phyloP scores from a whole-genome alignment of 495 filamentous ascomycete species.

The Aspergillus carlsbadensis region DNA sequence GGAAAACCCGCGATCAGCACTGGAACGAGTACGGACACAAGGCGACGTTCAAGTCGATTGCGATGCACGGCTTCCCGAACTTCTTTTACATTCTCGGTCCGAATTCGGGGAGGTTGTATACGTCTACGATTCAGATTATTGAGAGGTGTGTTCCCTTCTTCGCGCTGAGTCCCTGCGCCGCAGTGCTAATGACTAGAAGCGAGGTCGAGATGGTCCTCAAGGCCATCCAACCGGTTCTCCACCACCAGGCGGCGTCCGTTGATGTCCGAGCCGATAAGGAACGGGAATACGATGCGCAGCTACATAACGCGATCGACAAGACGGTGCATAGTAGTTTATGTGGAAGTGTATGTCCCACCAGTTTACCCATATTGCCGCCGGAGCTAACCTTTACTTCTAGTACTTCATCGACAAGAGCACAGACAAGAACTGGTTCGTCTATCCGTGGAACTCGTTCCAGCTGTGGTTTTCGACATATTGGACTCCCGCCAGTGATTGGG shows the following conservation, averaged over 20 bases:
- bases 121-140: constrained; percentile 38
- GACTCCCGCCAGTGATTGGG: constrained; percentile 2
- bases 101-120: constrained; percentile 26
- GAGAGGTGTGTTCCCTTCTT: constrained; percentile 40
- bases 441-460: constrained; percentile 18
- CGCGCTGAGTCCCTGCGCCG: background rate
- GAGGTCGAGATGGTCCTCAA: constrained; percentile 9
- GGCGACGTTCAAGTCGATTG: constrained; percentile 22
- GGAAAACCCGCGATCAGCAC: constrained; percentile 11
- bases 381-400: background rate
- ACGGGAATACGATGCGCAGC: background rate
- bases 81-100: constrained; percentile 29
- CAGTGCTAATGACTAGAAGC: background rate
- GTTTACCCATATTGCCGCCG: background rate
- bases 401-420: constrained; percentile 14
- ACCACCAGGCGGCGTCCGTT: background rate
- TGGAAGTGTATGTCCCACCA: constrained; percentile 10
- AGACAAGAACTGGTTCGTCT: constrained; percentile 19
- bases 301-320: constrained; percentile 12
- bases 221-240: constrained; percentile 10
- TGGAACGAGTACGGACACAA: constrained; percentile 17
- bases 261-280: constrained; percentile 12
- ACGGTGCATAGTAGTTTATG: constrained; percentile 12
- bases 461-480: constrained; percentile 14
- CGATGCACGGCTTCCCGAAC: constrained; percentile 29